Evolutionary conservation across 441 rosid genomes (phyloP).

Genomic region (Pelargonium cotyledonis): DNA sequence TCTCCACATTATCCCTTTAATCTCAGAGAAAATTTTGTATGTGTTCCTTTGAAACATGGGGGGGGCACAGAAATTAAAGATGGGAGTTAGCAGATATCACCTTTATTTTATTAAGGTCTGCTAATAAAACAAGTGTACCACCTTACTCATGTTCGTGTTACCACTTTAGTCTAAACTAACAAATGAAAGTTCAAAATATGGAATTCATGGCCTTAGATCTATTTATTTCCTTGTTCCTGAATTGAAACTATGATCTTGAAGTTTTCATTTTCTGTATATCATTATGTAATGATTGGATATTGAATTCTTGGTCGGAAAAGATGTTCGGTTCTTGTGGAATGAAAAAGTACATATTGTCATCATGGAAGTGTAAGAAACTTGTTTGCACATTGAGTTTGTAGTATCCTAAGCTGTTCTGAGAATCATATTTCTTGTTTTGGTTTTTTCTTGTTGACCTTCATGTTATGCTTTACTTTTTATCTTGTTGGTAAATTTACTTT

Average conservation of each 20-base stretch:
- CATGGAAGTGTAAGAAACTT: background rate
- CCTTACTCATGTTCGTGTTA: slow-evolving; percentile 1
- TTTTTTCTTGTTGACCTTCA: background rate
- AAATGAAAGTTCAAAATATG: background rate
- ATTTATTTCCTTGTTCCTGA: no score
- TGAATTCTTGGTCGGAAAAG: no score
- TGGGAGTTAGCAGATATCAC: slow-evolving; percentile 30
- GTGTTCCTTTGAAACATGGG: background rate
- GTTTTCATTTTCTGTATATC: background rate
- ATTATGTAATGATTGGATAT: background rate
- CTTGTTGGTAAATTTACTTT: background rate
- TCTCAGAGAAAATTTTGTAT: background rate
- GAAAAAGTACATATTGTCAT: no score
- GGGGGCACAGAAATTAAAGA: slow-evolving; percentile 27
- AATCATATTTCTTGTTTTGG: background rate
- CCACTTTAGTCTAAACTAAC: background rate
- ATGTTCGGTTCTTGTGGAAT: no score
- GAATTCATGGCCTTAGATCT: background rate
- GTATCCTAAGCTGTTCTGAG: background rate
- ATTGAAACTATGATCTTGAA: background rate
- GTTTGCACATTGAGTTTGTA: background rate
- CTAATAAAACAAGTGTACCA: slow-evolving; percentile 22
- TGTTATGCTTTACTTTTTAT: background rate
- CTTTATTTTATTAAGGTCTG: slow-evolving; percentile 21
- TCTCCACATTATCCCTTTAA: background rate